These are phyloP conservation scores for Suhomyces anneliseae DNA, from an alignment of 1,139 yeast genomes.

Conservation along the genomic window DNA sequence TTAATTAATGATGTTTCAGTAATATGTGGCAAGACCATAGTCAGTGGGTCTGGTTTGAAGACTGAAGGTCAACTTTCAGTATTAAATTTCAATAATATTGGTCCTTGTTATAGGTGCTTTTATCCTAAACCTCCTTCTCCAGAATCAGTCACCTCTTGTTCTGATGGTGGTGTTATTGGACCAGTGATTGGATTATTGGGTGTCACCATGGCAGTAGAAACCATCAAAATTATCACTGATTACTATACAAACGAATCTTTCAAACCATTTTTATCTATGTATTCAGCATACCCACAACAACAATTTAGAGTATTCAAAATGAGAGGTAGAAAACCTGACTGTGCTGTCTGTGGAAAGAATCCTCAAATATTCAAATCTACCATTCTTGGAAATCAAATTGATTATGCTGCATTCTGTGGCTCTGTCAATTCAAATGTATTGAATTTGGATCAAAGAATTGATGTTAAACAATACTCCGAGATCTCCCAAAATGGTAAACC, in stretches of 20 bases:
- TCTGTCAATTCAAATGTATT: constrained; percentile 49
- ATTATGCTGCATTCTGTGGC: constrained; percentile 80
- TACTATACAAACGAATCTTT: constrained; percentile 53
- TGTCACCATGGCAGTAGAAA: constrained; percentile 81
- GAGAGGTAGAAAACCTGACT: constrained; percentile 63
- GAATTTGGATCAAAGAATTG: constrained; percentile 41
- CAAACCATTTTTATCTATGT: constrained; percentile 67
- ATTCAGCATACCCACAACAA: constrained; percentile 74
- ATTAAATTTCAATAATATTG: constrained; percentile 61
- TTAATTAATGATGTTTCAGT: constrained; percentile 86
- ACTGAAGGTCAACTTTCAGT: constrained; percentile 89
- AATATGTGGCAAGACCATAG: constrained; percentile 63
- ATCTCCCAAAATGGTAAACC: constrained; percentile 9
- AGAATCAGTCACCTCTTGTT: constrained; percentile 76
- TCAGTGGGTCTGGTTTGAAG: constrained; percentile 89
- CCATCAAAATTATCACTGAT: constrained; percentile 70
- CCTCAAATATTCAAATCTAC: constrained; percentile 45
- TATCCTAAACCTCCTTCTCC: constrained; percentile 92
- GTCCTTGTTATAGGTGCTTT: constrained; percentile 95
- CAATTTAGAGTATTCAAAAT: constrained; percentile 72
- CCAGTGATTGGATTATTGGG: constrained; percentile 95
- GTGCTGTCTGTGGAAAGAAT: constrained; percentile 65
- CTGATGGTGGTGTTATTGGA: constrained; percentile 94
- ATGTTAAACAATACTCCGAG: constrained; percentile 44
- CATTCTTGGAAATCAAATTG: constrained; percentile 49